Base-by-base conservation (phyloP, 2,329 filamentous ascomycete genomes). In the Talaromyces verruculosus region DNA sequence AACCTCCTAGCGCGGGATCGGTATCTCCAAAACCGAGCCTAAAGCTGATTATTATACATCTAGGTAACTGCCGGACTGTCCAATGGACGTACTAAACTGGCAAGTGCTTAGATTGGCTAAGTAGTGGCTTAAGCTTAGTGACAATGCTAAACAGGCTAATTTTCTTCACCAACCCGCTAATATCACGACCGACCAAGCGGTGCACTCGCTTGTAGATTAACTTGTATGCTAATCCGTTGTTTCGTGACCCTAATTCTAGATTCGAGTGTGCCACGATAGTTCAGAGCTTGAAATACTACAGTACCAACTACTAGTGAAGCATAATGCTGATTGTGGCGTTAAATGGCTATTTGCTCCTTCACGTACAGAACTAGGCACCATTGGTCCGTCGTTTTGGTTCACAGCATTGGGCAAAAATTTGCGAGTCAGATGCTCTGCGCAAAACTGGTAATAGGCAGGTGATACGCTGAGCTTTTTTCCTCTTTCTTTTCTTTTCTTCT, bases 271-370 rank as follows among this genome's bases (percentile, higher is more conserved):
- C 17, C 3, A 30, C 28, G 22, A 41, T 37, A 37, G 2, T n/a
- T 60, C 19, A 15, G 15, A n/a, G 19, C 13, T 25, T 30, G 6
- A 30, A 60, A 60, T 59, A 60, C 57, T 41, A 60, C 57, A 60
- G 37, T 45, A 60, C 39, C 37, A 33, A 45, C 22, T 41, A 60
- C 57, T 60, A 60, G 53, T 30, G 39, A 39, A 30, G 15, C 15
- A 45, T 33, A 37, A 60, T 45, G 37, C 19, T 22, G 25, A 45
- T 60, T n/a, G 57, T 60, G 57, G 22, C 57, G 28, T 45, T 22
- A 30, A 45, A 15, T 30, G 22, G 39, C 43, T 22, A 60, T 33
- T 30, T 28, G 22, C 57, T 59, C 35, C 19, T 33, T 43, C 19
- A 3, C 22, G 15, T 22, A 30, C 19, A 59, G 15, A 39, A n/a